Percentiles rank a stretch among this genome's conserved stretches.
phyloP scores from a whole-genome alignment of 169 alveolate species.

The Cryptosporidium parvum region DNA sequence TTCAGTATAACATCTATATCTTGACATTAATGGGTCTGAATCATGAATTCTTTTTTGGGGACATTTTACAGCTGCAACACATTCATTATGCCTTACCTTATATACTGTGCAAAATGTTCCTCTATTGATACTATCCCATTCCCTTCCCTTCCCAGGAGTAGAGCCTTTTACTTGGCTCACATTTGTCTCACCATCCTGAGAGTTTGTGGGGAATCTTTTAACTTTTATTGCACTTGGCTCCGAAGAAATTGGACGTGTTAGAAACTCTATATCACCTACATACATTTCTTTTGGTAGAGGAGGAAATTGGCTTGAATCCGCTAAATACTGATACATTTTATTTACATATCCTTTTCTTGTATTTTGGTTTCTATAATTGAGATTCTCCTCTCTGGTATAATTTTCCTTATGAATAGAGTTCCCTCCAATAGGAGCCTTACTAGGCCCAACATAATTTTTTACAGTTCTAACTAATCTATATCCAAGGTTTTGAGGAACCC shows the following conservation, averaged over 20 bases:
- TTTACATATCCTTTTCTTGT: conserved; percentile 30
- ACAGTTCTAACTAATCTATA: conserved; percentile 34
- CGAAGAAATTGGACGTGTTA: conserved; percentile 15
- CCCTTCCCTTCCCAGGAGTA: conserved; percentile 32
- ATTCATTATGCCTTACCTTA: conserved; percentile 73
- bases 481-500: conserved; percentile 8
- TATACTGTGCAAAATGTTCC: conserved; percentile 75
- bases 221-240: background rate
- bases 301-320: conserved; percentile 74
- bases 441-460: conserved; percentile 17
- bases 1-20: conserved; percentile 73
- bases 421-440: background rate
- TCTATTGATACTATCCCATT: conserved; percentile 66
- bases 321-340: conserved; percentile 47
- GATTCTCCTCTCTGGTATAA: conserved; percentile 21
- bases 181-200: conserved; percentile 41
- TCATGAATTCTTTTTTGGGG: conserved; percentile 71
- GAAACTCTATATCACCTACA: conserved; percentile 27
- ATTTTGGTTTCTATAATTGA: background rate
- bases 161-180: conserved; percentile 21
- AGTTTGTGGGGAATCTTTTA: background rate
- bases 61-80: conserved; percentile 78
- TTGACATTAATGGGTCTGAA: conserved; percentile 76
- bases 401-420: conserved; percentile 4
- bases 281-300: conserved; percentile 71